Percentiles rank a stretch among this genome's conserved stretches.
phyloP scores from a whole-genome alignment of 306 rosid genomes.

The Leucaena leucocephala region DNA sequence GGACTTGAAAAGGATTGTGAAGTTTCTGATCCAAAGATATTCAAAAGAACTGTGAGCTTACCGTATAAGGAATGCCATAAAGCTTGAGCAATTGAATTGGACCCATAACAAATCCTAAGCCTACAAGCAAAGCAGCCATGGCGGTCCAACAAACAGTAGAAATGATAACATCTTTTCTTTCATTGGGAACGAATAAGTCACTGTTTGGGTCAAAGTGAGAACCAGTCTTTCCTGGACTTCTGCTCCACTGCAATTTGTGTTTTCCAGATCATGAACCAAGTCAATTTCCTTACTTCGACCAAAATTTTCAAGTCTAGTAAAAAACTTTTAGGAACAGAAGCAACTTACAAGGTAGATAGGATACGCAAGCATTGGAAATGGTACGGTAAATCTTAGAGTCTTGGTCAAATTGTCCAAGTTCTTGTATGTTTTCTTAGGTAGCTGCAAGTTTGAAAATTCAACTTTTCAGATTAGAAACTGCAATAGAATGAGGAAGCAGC shows the following conservation, averaged over 20 bases:
- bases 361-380: conserved; percentile 96
- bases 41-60: conserved; percentile 40
- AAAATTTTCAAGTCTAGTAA: conserved; percentile 1
- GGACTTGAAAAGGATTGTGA: conserved; percentile 5
- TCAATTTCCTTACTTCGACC: conserved; percentile 25
- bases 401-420: conserved; percentile 60
- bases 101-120: conserved; percentile 72
- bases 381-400: conserved; percentile 63
- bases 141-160: conserved; percentile 87
- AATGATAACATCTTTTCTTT: conserved; percentile 76
- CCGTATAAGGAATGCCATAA: conserved; percentile 82
- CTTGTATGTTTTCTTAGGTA: conserved; percentile 74
- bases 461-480: conserved; percentile 24
- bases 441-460: conserved; percentile 52
- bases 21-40: neutral
- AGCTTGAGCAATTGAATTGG: conserved; percentile 87
- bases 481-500: neutral
- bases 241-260: conserved; percentile 63
- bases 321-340: conserved; percentile 21
- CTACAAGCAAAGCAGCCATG: conserved; percentile 85
- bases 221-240: conserved; percentile 96
- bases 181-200: conserved; percentile 73
- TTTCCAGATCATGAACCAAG: conserved; percentile 25
- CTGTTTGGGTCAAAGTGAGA: conserved; percentile 84
- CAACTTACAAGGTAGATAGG: conserved; percentile 88